phyloP scores from a whole-genome alignment of 495 filamentous ascomycete species.

The Physcia stellaris region DNA sequence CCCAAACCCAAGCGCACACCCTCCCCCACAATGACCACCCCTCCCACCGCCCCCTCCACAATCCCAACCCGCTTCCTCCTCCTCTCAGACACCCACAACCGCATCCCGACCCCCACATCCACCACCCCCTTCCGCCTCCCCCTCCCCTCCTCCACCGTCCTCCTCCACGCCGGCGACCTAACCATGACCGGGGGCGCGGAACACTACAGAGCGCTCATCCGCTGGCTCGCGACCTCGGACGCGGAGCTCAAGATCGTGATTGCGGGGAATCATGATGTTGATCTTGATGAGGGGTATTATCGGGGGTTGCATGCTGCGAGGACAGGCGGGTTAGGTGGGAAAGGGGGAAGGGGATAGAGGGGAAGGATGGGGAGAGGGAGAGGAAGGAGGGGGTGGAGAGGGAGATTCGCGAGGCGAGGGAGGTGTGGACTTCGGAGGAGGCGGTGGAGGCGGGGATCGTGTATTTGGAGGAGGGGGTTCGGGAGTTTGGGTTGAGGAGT shows the following conservation, averaged over 20 bases:
- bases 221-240: slow-evolving; percentile 37
- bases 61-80: slow-evolving; percentile 41
- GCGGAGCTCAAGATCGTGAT: slow-evolving; percentile 69
- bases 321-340: slow-evolving; percentile 24
- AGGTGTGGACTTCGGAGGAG: slow-evolving; percentile 25
- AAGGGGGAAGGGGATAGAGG: slow-evolving; percentile 28
- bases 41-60: background rate
- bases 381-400: slow-evolving; percentile 28
- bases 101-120: slow-evolving; percentile 17
- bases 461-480: slow-evolving; percentile 54
- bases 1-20: too few relatives aligned
- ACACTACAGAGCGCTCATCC: slow-evolving; percentile 38
- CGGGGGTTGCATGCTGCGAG: slow-evolving; percentile 19
- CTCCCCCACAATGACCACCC: background rate
- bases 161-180: slow-evolving; percentile 64
- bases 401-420: slow-evolving; percentile 19
- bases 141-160: slow-evolving; percentile 45
- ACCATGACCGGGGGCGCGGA: slow-evolving; percentile 43
- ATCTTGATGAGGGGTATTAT: slow-evolving; percentile 47
- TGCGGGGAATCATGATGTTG: slow-evolving; percentile 69
- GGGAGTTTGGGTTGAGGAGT: slow-evolving; percentile 39
- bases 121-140: slow-evolving; percentile 30
- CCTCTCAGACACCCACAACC: slow-evolving; percentile 50
- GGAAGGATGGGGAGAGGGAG: slow-evolving; percentile 19
- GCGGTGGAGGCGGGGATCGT: slow-evolving; percentile 39